phyloP scores from a whole-genome alignment of 768 basidiomycete genomes.

The Tylopilus vinaceipallidus region DNA sequence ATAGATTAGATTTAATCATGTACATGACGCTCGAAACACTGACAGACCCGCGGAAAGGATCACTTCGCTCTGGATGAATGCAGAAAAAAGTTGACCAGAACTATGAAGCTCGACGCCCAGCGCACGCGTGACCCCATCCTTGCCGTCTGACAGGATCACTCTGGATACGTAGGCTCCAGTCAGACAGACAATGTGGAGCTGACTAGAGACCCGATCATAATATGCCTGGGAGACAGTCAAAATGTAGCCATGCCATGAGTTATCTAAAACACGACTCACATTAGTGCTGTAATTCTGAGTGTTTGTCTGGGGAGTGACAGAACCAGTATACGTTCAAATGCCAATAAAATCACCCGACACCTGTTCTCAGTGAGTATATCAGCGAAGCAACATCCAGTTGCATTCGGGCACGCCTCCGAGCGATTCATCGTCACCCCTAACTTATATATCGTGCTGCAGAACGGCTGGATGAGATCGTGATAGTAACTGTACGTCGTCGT shows the following conservation, averaged over 20 bases:
- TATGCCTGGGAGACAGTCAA: conserved; percentile 8
- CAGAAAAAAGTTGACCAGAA: conserved; percentile 16
- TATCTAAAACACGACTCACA: neutral
- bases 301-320: conserved; percentile 14
- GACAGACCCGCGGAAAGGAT: conserved; percentile 19
- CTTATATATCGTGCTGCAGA: conserved; percentile 17
- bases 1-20: no score
- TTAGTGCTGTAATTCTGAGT: conserved; percentile 16
- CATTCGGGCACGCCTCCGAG: conserved; percentile 7
- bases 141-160: conserved; percentile 13
- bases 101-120: conserved; percentile 22
- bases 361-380: neutral
- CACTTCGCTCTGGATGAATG: conserved; percentile 16
- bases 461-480: conserved; percentile 12
- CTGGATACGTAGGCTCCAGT: conserved; percentile 26
- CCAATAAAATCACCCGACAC: conserved; percentile 15
- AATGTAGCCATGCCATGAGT: neutral
- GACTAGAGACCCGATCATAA: conserved; percentile 17
- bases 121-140: conserved; percentile 7
- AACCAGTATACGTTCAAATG: conserved; percentile 16
- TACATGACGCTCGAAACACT: neutral
- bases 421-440: conserved; percentile 10
- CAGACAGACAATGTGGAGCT: conserved; percentile 22
- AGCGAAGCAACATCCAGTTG: neutral
- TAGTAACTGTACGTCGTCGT: conserved; percentile 17